phyloP scores from a whole-genome alignment of 441 rosid genomes.

The Iberis amara region DNA sequence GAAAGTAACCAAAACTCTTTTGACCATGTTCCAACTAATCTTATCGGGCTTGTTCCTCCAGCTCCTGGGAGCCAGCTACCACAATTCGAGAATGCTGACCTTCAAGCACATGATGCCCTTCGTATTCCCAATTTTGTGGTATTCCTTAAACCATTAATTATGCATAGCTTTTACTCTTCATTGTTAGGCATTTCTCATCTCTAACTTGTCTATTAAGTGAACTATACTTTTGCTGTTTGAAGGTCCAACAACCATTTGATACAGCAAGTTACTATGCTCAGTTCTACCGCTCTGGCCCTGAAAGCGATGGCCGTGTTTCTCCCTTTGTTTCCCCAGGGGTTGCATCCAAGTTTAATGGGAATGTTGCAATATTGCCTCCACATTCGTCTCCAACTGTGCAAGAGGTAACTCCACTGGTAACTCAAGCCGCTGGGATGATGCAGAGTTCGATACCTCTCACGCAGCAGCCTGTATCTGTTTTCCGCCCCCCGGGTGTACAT shows the following conservation, averaged over 20 bases:
- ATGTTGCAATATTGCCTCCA: conserved; percentile 61
- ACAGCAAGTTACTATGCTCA: conserved; percentile 78
- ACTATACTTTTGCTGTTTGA: conserved; percentile 32
- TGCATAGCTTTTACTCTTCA: conserved; percentile 13
- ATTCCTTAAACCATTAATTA: conserved; percentile 21
- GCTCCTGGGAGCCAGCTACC: conserved; percentile 54
- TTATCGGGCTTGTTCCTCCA: conserved; percentile 63
- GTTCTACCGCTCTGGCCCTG: conserved; percentile 66
- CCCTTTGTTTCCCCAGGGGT: conserved; percentile 41
- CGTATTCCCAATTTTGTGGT: conserved; percentile 75
- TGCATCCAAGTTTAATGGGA: conserved; percentile 75
- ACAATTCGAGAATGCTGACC: conserved; percentile 64
- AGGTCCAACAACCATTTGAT: conserved; percentile 85
- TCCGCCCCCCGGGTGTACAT: conserved; percentile 76
- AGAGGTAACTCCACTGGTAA: conserved; percentile 79
- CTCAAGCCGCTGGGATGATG: conserved; percentile 76
- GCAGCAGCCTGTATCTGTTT: conserved; percentile 79
- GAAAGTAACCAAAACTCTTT: conserved; percentile 55
- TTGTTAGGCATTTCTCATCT: neutral
- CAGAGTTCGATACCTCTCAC: conserved; percentile 74
- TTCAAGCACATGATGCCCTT: conserved; percentile 69
- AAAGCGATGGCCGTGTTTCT: conserved; percentile 73
- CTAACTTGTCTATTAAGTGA: conserved; percentile 23
- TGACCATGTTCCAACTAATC: conserved; percentile 43
- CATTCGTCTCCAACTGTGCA: conserved; percentile 71